Percentiles rank a stretch among this genome's conserved stretches.
These are phyloP conservation scores for Dothideomycetidae sp. DNA, from an alignment of 2,329 filamentous ascomycete genomes.

Conservation along the genomic window DNA sequence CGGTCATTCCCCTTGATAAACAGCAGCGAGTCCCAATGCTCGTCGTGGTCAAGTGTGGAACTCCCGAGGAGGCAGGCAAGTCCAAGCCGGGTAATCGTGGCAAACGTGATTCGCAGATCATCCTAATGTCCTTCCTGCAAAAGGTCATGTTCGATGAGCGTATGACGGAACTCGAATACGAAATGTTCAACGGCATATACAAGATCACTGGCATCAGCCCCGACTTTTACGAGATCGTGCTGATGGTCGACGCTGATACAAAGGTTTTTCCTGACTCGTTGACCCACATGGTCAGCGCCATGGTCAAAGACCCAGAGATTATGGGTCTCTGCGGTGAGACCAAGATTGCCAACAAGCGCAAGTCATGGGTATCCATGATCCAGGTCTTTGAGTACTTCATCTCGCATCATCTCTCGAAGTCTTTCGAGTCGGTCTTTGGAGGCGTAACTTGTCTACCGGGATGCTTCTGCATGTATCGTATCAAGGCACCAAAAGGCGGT, in stretches of 20 bases:
- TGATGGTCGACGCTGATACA: constrained; percentile 98
- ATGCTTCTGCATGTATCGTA: constrained; percentile 99
- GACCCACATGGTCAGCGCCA: constrained; percentile 97
- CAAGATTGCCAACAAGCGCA: constrained; percentile 96
- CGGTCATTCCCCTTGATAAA: constrained; percentile 64
- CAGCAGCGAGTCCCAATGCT: constrained; percentile 98
- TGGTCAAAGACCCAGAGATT: constrained; percentile 98
- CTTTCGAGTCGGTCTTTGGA: constrained; percentile 96
- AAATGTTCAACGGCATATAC: constrained; percentile 99
- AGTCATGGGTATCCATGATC: constrained; percentile 91
- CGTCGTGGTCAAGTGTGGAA: constrained; percentile 88
- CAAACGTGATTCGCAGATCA: constrained; percentile 97
- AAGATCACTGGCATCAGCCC: constrained; percentile 96
- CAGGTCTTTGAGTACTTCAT: constrained; percentile 99
- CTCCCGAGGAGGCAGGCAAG: constrained; percentile 65
- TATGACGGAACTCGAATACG: constrained; percentile 97
- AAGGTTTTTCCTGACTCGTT: constrained; percentile 98
- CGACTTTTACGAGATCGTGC: constrained; percentile 92
- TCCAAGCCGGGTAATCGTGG: constrained; percentile 92
- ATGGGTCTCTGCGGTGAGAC: constrained; percentile 99
- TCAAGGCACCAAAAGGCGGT: constrained; percentile 95
- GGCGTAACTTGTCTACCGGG: constrained; percentile 97
- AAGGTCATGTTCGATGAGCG: constrained; percentile 99
- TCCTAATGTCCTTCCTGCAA: constrained; percentile 97
- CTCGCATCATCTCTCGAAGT: constrained; percentile 91